These are phyloP conservation scores for Myriosclerotinia duriaeana DNA, from an alignment of 2,329 filamentous ascomycete genomes.

Conservation along the genomic window DNA sequence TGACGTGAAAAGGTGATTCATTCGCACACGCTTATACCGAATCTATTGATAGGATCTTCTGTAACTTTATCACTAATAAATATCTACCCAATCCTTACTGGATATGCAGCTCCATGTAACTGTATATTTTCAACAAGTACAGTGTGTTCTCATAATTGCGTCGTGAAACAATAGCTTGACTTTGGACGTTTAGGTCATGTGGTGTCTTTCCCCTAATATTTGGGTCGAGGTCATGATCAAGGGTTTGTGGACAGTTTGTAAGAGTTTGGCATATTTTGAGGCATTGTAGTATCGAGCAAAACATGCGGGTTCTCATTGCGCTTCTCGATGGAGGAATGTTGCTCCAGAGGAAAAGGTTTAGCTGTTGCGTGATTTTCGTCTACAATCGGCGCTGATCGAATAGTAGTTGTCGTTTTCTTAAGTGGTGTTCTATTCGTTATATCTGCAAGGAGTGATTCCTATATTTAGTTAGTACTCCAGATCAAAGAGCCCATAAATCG, in stretches of 20 bases:
- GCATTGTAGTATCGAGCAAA: slow-evolving; percentile 11
- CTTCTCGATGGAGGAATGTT: background rate
- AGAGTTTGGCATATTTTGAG: slow-evolving; percentile 14
- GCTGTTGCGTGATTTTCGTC: background rate
- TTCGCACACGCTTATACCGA: background rate
- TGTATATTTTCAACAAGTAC: background rate
- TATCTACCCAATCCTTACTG: background rate
- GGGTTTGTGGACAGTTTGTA: background rate
- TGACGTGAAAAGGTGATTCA: background rate
- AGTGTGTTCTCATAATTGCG: background rate
- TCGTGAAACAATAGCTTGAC: background rate
- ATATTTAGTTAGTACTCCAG: background rate
- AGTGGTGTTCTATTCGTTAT: background rate
- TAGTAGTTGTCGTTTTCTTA: background rate
- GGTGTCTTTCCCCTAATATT: background rate
- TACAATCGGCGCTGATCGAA: slow-evolving; percentile 6
- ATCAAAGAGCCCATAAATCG: background rate
- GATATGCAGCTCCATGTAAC: background rate
- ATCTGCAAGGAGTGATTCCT: slow-evolving; percentile 1
- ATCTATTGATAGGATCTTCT: background rate
- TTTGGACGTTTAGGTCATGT: background rate
- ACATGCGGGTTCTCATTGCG: background rate
- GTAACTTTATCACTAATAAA: background rate
- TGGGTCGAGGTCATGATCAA: background rate
- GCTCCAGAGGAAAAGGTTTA: background rate